phyloP scores from a whole-genome alignment of 257 asterid species.

The Solanum chmielewskii region DNA sequence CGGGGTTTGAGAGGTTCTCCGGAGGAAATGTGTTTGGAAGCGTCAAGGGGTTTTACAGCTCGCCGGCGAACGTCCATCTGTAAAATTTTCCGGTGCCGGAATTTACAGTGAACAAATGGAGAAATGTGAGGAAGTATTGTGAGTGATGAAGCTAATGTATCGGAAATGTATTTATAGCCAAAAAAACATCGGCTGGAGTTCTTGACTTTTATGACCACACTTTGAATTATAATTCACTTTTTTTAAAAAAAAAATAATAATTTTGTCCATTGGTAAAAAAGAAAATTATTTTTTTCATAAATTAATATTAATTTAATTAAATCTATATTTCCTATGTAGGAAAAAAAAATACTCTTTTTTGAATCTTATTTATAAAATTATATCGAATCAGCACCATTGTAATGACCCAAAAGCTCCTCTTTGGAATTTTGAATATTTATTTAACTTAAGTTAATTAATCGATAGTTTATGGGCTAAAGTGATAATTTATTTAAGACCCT shows the following conservation, averaged over 20 bases:
- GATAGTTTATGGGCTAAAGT: no score
- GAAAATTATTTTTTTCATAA: no score
- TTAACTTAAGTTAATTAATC: no score
- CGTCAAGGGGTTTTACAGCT: background rate
- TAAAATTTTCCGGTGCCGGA: background rate
- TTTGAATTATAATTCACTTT: background rate
- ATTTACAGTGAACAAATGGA: background rate
- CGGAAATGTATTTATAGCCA: background rate
- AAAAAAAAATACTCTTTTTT: background rate
- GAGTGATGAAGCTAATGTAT: background rate
- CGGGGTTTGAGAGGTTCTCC: constrained; percentile 12
- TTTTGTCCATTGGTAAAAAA: background rate
- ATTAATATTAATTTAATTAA: no score
- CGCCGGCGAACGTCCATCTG: constrained; percentile 37
- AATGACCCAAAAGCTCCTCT: no score
- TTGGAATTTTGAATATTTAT: no score
- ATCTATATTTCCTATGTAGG: no score
- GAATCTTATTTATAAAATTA: no score
- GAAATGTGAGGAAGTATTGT: background rate
- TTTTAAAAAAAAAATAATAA: background rate
- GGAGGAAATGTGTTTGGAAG: constrained; percentile 4
- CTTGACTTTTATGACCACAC: background rate
- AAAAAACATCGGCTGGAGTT: background rate
- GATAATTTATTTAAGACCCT: no score
- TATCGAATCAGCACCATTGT: no score